phyloP scores from a whole-genome alignment of 768 basidiomycete genomes.

The Lactarius quietus region DNA sequence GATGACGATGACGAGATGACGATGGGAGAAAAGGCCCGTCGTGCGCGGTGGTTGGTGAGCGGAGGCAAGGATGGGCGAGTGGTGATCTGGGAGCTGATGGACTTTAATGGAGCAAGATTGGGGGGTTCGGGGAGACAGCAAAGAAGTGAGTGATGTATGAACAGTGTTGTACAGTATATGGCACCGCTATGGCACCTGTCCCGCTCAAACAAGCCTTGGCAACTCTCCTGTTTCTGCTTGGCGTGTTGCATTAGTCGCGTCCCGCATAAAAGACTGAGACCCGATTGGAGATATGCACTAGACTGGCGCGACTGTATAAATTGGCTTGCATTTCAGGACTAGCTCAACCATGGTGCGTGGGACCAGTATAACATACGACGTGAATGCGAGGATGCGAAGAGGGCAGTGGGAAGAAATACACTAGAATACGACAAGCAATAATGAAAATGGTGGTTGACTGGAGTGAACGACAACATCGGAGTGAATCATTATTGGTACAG shows the following conservation, averaged over 20 bases:
- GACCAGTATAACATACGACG: slow-evolving; percentile 4
- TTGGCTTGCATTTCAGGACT: neutral
- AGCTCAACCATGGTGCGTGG: neutral
- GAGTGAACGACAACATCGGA: slow-evolving; percentile 4
- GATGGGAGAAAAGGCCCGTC: slow-evolving; percentile 19
- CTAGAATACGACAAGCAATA: slow-evolving; percentile 13
- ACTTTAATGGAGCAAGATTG: slow-evolving; percentile 7
- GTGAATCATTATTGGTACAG: slow-evolving; percentile 19
- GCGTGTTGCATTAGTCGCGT: neutral
- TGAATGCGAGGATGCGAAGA: slow-evolving; percentile 10
- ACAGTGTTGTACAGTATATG: too few relatives aligned
- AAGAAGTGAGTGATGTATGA: neutral
- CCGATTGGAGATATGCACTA: neutral
- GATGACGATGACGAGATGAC: slow-evolving; percentile 19
- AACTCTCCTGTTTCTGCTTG: neutral
- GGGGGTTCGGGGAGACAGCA: neutral
- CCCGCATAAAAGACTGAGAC: neutral
- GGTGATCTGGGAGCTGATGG: slow-evolving; percentile 25
- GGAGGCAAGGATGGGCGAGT: slow-evolving; percentile 25
- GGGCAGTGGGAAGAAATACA: slow-evolving; percentile 12
- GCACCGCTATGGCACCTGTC: too few relatives aligned
- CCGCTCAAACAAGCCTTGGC: too few relatives aligned
- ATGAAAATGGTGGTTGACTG: neutral
- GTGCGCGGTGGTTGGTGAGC: slow-evolving; percentile 25
- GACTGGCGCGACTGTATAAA: neutral